Base-by-base conservation (phyloP, 805 yeast species). In the Monosporozyma servazzii region DNA sequence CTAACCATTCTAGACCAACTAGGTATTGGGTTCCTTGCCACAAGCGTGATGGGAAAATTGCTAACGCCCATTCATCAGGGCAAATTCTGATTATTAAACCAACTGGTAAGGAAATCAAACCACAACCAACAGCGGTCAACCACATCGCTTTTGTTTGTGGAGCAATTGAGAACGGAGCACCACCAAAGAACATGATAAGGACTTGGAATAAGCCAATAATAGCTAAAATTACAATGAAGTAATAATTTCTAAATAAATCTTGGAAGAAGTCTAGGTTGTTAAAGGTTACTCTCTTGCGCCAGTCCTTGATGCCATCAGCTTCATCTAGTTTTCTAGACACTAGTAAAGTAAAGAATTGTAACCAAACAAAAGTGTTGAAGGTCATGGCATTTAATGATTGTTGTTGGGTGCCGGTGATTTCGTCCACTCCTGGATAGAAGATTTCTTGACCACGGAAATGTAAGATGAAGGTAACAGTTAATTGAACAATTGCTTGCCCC, bases 351-450 rank as follows among this genome's bases (percentile, higher is more conserved):
- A 93, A 93, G 65, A 93, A 85, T 72, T 93, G 99, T 68, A 93
- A 74, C 99, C 99, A 93, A 47, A 93, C 98, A 75, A 93, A 93
- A 0, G 98, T 77, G 68, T 93, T 93, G 75, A 93, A 93, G 1
- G 95, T 91, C 79, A 90, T 74, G 2, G 98, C 88, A 56, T 80
- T 77, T 37, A 91, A 69, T 69, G 84, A 83, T 52, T 76, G 76
- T 47, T 72, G 66, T 54, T 81, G 77, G 56, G 75, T 80, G 49
- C 69, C 70, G 20, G 68, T 59, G 18, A 71, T 45, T 20, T 51
- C 43, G 2, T 53, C 53, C 15, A 57, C 54, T 29, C 59, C 62
- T 3, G 69, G 64, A 58, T 69, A 80, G 65, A 88, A 86, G 30
- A 89, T 70, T 45, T 68, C 49, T 15, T 69, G 66, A 18, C 97